Evolutionary conservation across 2,329 filamentous ascomycete species (phyloP), one percentile per base, ranked within the genome.

Genomic region (Incumbomyces lentus): DNA sequence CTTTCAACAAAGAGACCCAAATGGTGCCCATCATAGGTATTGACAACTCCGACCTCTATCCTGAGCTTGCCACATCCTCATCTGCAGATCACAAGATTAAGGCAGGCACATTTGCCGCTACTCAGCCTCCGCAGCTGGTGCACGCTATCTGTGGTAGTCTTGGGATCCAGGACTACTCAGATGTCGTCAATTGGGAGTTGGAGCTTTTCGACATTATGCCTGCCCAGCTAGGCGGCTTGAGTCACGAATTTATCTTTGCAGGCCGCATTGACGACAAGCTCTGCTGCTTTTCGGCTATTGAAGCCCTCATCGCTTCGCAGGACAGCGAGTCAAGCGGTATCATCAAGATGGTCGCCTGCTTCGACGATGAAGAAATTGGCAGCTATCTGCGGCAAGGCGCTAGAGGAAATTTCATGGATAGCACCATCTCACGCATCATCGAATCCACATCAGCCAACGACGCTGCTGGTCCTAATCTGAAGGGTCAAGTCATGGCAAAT

Each of bases 201-300:
- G 92, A 98, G 68, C 81, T 98, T 29, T 98, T 84, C 62, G 92
- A 96, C 66, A 78, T 79, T 3, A 88, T 95, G 63, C 86, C 89
- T 7, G 89, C 89, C 1, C 80, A 82, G 34, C 76, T 87, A 14
- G 82, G 86, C 54, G 92, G 92, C 11, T 66, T 98, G 48, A 86
- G 94, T 58, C 86, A 84, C 62, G 90, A 96, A 58, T 83, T 98
- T 63, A 94, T 98, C 66, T 95, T 90, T 54, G 90, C 86, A 7
- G 89, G 90, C 49, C 84, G 92, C 45, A 92, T 96, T 55, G 92
- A 98, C 62, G 92, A 98, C 69, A 96, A 95, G 72, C 81, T 98
- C 39, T 96, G 92, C 73, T 93, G 86, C 29, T 96, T 87, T 81
- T 80, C 88, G 6, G 90, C 92, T 6, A 74, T 95, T 44, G 81